Evolutionary conservation across 106 monocot species (phyloP).

Genomic region (Allium fistulosum): DNA sequence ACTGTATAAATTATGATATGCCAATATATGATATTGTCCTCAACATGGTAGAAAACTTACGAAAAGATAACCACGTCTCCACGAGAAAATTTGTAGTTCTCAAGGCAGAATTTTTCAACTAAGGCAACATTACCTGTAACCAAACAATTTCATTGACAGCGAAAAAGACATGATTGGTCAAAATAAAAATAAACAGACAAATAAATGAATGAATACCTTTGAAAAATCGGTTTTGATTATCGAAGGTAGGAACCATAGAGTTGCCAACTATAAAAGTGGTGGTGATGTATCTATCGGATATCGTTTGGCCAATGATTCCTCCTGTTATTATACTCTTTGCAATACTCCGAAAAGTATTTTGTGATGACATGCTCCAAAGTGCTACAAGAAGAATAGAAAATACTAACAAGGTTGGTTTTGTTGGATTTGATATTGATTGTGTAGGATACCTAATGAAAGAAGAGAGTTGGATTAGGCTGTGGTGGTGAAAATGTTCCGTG

Average conservation of each 20-base stretch:
- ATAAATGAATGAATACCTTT: slow-evolving; percentile 23
- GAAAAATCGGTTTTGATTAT: slow-evolving; percentile 21
- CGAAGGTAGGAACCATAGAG: slow-evolving; percentile 82
- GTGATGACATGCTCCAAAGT: slow-evolving; percentile 39
- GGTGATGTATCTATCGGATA: slow-evolving; percentile 65
- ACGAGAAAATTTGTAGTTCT: slow-evolving; percentile 65
- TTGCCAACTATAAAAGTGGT: slow-evolving; percentile 44
- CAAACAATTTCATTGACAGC: slow-evolving; percentile 2
- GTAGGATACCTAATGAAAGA: too few relatives aligned
- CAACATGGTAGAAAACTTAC: slow-evolving; percentile 42
- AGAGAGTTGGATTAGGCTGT: too few relatives aligned
- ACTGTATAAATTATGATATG: too few relatives aligned
- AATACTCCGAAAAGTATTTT: slow-evolving; percentile 29
- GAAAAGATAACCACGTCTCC: slow-evolving; percentile 55
- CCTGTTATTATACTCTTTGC: slow-evolving; percentile 35
- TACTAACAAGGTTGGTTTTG: too few relatives aligned
- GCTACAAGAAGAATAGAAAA: too few relatives aligned
- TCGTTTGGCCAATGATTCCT: slow-evolving; percentile 45
- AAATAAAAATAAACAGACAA: neutral
- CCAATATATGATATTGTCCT: too few relatives aligned
- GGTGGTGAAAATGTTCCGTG: too few relatives aligned
- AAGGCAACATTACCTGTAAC: slow-evolving; percentile 52
- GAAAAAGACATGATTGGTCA: slow-evolving; percentile 4
- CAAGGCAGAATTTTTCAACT: slow-evolving; percentile 63
- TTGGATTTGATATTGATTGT: too few relatives aligned